Evolutionary conservation across 1,139 yeast genomes (phyloP).

Genomic region (Pichia sp.): DNA sequence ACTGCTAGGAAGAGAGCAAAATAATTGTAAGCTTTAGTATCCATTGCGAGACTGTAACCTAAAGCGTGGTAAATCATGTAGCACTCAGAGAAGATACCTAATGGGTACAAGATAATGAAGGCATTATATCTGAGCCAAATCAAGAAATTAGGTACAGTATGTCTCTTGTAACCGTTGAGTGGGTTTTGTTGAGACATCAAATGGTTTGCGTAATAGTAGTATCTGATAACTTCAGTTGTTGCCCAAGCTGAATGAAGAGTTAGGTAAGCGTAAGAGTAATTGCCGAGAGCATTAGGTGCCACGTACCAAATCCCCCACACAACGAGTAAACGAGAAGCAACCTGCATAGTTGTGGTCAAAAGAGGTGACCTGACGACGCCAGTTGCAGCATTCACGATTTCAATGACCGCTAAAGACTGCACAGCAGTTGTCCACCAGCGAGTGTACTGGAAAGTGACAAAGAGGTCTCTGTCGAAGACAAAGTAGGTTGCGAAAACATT

Average conservation of each 20-base stretch:
- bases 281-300: conserved; percentile 65
- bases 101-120: conserved; percentile 77
- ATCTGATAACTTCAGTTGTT: conserved; percentile 80
- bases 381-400: conserved; percentile 65
- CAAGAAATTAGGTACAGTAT: conserved; percentile 49
- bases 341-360: conserved; percentile 78
- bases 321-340: conserved; percentile 71
- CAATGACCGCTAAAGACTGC: conserved; percentile 80
- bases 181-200: conserved; percentile 29
- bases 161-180: conserved; percentile 12
- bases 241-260: conserved; percentile 83
- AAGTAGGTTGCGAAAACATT: conserved; percentile 38
- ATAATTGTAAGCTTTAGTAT: conserved; percentile 33
- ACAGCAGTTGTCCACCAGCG: conserved; percentile 54
- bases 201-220: conserved; percentile 73
- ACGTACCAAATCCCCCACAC: conserved; percentile 76
- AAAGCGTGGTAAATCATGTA: conserved; percentile 47
- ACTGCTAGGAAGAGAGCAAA: conserved; percentile 13
- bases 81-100: conserved; percentile 85
- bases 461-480: conserved; percentile 45
- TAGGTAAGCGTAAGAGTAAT: conserved; percentile 49
- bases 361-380: conserved; percentile 84
- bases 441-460: conserved; percentile 48
- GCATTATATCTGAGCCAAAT: conserved; percentile 76
- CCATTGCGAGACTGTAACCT: conserved; percentile 42